Evolutionary conservation across 768 basidiomycete species (phyloP), one percentile per base, ranked within the genome.

Genomic region (Hortiboletus flavorubellus): DNA sequence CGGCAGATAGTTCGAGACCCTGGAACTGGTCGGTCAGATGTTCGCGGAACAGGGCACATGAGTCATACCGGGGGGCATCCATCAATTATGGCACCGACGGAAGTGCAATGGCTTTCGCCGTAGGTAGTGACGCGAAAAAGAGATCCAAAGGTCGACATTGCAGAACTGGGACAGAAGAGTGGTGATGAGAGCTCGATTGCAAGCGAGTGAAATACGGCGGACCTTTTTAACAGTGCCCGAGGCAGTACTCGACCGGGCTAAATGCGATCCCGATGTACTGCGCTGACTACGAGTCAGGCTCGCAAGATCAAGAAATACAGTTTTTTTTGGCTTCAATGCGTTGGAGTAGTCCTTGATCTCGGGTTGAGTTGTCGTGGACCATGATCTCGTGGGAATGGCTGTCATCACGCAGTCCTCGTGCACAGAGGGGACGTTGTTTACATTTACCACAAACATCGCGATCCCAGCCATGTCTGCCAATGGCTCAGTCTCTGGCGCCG

Each of bases 41-140:
- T 42, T 61, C 51, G 34, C 42, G 30, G 34, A 26, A 37, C 35
- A 62, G 52, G 43, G 37, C 1, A 34, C 47, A 50, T 44, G 54
- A 51, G 31, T 73, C 84, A 53, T 72, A 97, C 96, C 38, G 96
- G 96, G 50, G 96, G 96, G 61, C 93, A 93, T 34, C 97, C 97
- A 69, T 98, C 97, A 64, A 99, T 85, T 72, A 99, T 98, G 35
- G 92, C 93, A 14, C 97, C 97, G 35, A 98, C 97, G 14, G 93
- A 95, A 31, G 91, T 84, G 69, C 97, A 98, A 71, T 99, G 97
- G 59, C 91, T 93, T 77, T 99, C 97, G 55, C 97, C 97, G 68
- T 91, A 99, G 60, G 97, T 99, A 50, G 95, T 95, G 29, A 99
- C 97, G 45, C 93, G 83, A 77, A 91, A 99, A 38, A 91, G 77